These are phyloP conservation scores for Boletus sp. DNA, from an alignment of 1,284 basidiomycete species.

Conservation along the genomic window DNA sequence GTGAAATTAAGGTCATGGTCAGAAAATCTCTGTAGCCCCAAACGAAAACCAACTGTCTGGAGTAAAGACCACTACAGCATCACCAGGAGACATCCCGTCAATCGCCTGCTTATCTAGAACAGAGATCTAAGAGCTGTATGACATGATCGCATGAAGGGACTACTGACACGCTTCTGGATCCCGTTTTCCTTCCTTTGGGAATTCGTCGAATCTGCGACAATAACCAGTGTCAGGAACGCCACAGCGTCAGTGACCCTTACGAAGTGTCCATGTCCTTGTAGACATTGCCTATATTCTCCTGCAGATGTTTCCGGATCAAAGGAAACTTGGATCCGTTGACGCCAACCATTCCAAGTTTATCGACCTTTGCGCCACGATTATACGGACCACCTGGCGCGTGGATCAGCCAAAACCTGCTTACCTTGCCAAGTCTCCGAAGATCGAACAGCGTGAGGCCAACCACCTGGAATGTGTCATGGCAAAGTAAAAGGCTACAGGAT, in stretches of 20 bases:
- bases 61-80: constrained; percentile 86
- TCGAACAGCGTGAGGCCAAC: constrained; percentile 90
- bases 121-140: constrained; percentile 6
- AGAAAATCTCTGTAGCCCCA: neutral
- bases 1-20: constrained; percentile 4
- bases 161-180: constrained; percentile 80
- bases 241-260: constrained; percentile 40
- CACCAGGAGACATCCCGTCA: constrained; percentile 71
- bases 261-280: constrained; percentile 85
- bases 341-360: constrained; percentile 76
- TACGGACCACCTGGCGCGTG: neutral
- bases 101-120: constrained; percentile 83
- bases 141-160: neutral
- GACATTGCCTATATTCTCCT: constrained; percentile 76
- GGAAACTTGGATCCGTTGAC: constrained; percentile 84
- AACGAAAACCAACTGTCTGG: constrained; percentile 63
- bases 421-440: constrained; percentile 81
- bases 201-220: constrained; percentile 66
- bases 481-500: constrained; percentile 1
- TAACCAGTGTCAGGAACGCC: neutral
- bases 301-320: constrained; percentile 76
- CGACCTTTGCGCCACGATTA: constrained; percentile 43
- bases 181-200: constrained; percentile 64
- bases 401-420: constrained; percentile 29
- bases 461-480: constrained; percentile 49